Evolutionary conservation across 768 basidiomycete species (phyloP), one percentile per base, ranked within the genome.

Genomic region (Pulveroboletus sp.): DNA sequence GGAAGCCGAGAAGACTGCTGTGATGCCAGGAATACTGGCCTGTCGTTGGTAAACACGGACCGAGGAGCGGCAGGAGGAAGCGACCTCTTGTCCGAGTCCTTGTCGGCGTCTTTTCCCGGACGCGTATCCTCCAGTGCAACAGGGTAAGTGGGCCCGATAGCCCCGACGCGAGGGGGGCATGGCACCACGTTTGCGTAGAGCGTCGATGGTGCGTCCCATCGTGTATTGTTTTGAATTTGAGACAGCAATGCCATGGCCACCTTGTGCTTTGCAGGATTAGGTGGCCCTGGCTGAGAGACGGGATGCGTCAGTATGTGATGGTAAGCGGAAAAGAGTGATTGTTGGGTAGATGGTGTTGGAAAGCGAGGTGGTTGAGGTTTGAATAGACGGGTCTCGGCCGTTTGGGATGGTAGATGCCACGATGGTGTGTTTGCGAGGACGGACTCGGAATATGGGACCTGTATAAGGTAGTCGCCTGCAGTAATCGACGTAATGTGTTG

Each of bases 241-340:
- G 73, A 63, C 31, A 90, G 74, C 9, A 90, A 69, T 0, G 83
- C 75, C 77, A 90, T 81, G 5, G 85, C 82, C n/a, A 90, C 82
- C 59, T 81, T 82, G 68, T 90, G 87, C 37, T 85, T 78, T 5
- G 80, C 69, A 25, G 82, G 81, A 45, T 80, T 87, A 4, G 80
- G 68, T 10, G 77, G 57, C 6, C 72, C 71, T 0, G 74, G 69
- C 44, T 75, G 62, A 0, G 80, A 70, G 0, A 83, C 78, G 1
- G 85, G 84, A 55, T 89, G 81, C 0, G 84, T 88, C 42, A 89
- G 75, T 51, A 89, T 84, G 55, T 90, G 83, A 53, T 87, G 89
- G 59, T 87, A 90, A 6, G 85, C 87, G 12, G 73, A 70, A 36
- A 87, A 64, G 25, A 90, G 76, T 1, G 86, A 74, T 3, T 77